A percentile compares a stretch with the other conserved stretches of the same genome.
Evolutionary conservation across 345 rosid species (phyloP).

Genomic region (Toxicodendron radicans): DNA sequence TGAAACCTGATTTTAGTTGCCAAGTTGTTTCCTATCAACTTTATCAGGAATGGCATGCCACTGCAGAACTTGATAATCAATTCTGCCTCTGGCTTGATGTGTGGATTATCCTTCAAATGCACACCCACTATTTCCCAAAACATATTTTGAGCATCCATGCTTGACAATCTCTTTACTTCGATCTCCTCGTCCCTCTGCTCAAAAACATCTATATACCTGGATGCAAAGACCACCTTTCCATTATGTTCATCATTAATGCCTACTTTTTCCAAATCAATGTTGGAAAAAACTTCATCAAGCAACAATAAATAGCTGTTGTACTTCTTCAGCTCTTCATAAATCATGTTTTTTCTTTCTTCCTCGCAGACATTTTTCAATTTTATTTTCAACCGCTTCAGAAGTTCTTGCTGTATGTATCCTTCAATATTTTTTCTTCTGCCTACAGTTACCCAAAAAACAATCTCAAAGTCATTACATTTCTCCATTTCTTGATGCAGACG

Average conservation of each 20-base stretch:
- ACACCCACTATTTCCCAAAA: constrained; percentile 1
- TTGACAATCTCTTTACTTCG: background rate
- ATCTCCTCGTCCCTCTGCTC: background rate
- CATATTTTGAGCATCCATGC: constrained; percentile 3
- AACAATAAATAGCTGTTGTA: constrained; percentile 7
- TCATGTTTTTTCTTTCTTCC: background rate
- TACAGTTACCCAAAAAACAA: background rate
- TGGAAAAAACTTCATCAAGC: constrained; percentile 14
- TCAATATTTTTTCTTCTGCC: background rate
- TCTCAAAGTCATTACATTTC: background rate
- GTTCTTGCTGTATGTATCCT: background rate
- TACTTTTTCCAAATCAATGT: background rate
- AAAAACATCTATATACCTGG: background rate
- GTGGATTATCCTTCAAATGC: background rate
- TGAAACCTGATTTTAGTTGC: too few species aligned
- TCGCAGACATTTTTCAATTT: background rate
- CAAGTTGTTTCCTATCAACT: too few species aligned
- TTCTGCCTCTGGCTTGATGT: background rate
- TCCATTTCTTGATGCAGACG: background rate
- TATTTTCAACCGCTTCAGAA: background rate
- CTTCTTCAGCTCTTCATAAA: background rate
- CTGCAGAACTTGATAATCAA: too few species aligned
- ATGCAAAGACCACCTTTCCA: constrained; percentile 21
- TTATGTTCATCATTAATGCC: constrained; percentile 9
- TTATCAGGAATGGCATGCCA: too few species aligned